These are phyloP conservation scores for Neurospora sp. DNA, from an alignment of 495 filamentous ascomycete species.

Conservation along the genomic window DNA sequence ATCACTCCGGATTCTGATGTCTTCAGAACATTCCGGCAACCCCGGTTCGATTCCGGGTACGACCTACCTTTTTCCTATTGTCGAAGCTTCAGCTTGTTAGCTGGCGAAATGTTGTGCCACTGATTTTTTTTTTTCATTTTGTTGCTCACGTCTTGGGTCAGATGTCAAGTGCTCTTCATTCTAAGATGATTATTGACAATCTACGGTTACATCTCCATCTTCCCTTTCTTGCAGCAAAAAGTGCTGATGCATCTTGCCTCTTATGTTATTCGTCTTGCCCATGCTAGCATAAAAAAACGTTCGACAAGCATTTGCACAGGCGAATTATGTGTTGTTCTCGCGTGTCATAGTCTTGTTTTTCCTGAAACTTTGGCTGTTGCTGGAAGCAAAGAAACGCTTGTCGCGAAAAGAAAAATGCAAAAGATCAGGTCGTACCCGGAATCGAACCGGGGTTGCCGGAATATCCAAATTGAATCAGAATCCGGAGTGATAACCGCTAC, in stretches of 20 bases:
- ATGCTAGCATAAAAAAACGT: too few species aligned
- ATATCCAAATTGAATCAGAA: neutral
- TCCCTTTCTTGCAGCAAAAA: neutral
- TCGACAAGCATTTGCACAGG: neutral
- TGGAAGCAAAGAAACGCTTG: neutral
- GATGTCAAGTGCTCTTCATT: neutral
- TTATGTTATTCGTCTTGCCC: neutral
- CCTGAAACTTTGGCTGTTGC: neutral
- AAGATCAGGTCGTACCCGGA: constrained; percentile 20
- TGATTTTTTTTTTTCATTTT: neutral
- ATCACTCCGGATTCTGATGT: neutral
- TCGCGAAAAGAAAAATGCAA: neutral
- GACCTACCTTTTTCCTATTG: constrained; percentile 8
- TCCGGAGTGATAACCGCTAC: neutral
- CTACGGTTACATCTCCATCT: neutral
- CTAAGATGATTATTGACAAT: neutral
- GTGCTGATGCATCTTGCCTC: neutral
- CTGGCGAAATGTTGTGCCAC: neutral
- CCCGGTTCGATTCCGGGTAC: constrained; percentile 27
- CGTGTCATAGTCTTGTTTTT: neutral
- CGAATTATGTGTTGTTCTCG: neutral
- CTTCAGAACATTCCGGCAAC: constrained; percentile 13
- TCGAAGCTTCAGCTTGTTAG: neutral
- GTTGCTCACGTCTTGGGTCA: neutral
- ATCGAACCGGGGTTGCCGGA: constrained; percentile 24